Conservation (phyloP, 2,329 filamentous ascomycete species). For the Onygenales sp. region DNA sequence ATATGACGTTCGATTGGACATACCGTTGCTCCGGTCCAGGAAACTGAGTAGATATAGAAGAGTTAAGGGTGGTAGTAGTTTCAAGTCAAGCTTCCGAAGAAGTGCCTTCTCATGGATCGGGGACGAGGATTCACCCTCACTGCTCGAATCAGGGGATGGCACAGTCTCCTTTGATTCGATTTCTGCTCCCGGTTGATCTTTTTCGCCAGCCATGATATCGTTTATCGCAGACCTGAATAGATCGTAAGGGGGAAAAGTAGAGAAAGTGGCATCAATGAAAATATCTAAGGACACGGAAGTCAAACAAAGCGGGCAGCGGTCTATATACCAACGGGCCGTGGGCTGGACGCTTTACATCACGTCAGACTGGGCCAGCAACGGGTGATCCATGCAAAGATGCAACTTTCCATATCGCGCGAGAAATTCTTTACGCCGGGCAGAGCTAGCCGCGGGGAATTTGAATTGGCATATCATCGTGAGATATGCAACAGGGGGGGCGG, state of each 20-base stretch:
- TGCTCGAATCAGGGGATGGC: conserved; percentile 9
- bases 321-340: no score
- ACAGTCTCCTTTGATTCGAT: not conserved
- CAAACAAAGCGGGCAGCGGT: no score
- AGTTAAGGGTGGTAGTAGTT: conserved; percentile 34
- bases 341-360: no score
- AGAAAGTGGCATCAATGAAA: no score
- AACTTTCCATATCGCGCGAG: not conserved
- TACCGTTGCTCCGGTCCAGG: conserved; percentile 35
- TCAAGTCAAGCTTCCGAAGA: conserved; percentile 35
- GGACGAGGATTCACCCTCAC: conserved; percentile 12
- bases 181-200: not conserved
- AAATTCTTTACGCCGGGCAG: not conserved
- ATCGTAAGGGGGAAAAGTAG: not conserved
- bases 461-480: not conserved
- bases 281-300: no score
- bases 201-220: not conserved
- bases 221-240: not conserved
- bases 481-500: not conserved
- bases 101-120: conserved; percentile 30
- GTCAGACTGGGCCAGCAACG: not conserved
- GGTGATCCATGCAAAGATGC: not conserved
- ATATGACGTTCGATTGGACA: not conserved
- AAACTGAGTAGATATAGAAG: conserved; percentile 37
- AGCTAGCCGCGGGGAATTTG: not conserved